Percentiles rank a stretch among this genome's conserved stretches.
Conservation (phyloP, 139 green algal species). For the Pseudopediastrum boryanum region DNA sequence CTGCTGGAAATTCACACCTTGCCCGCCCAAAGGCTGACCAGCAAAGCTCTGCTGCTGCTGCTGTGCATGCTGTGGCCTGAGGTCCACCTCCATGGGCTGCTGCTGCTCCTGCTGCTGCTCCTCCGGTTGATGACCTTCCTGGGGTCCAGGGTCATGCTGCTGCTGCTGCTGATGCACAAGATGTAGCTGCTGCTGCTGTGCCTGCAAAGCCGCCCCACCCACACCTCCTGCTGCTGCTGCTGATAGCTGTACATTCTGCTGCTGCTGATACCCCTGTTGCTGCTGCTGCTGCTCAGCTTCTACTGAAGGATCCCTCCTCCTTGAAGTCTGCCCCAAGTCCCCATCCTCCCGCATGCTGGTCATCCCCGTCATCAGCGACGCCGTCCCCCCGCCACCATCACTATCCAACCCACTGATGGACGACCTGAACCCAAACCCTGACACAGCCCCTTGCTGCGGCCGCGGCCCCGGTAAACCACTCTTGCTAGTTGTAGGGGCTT, state of each 20-base stretch:
- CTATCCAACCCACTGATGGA: too few species aligned
- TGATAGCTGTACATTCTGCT: not conserved
- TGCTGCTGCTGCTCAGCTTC: not conserved
- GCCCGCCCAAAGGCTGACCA: too few species aligned
- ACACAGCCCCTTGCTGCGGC: conserved; percentile 21
- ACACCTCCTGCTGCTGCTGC: not conserved
- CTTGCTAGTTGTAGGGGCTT: conserved; percentile 9
- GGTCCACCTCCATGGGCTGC: conserved; percentile 16
- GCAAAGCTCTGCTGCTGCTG: too few species aligned
- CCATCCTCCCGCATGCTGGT: too few species aligned
- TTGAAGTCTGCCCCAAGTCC: too few species aligned
- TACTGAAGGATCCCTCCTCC: too few species aligned
- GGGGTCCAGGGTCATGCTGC: conserved; percentile 10
- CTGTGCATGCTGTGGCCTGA: conserved; percentile 22
- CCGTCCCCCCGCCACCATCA: too few species aligned
- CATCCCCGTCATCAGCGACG: too few species aligned
- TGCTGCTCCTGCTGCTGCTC: conserved; percentile 31
- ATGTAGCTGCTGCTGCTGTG: too few species aligned
- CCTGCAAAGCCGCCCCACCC: not conserved
- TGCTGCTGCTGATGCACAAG: conserved; percentile 15
- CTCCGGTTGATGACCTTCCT: not conserved
- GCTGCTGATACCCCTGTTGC: conserved; percentile 15
- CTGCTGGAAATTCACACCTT: too few species aligned
- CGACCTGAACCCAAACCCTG: conserved; percentile 10
- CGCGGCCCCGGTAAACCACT: not conserved